A percentile compares a stretch with the other conserved stretches of the same genome.
Evolutionary conservation across 352 stramenopile genomes (phyloP).

Genomic region (Thraustochytrium striatum): DNA sequence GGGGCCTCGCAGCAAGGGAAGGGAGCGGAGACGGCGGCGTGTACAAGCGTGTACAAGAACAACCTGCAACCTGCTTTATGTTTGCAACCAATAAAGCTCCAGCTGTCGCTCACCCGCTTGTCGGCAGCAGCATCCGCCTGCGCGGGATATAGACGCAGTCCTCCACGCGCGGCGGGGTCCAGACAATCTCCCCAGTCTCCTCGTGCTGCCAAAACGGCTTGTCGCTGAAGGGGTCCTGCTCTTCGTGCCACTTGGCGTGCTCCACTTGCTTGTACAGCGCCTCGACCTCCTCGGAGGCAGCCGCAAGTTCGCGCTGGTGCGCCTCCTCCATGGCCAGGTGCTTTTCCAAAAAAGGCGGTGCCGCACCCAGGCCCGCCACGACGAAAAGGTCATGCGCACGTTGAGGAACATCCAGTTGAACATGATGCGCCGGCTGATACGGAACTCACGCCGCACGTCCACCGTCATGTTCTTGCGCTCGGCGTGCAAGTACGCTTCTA

Average conservation of each 20-base stretch:
- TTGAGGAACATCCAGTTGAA: slow-evolving; percentile 45
- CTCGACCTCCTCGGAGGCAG: slow-evolving; percentile 4
- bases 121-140: not conserved
- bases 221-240: slow-evolving; percentile 39
- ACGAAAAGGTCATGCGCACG: slow-evolving; percentile 45
- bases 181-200: slow-evolving; percentile 6
- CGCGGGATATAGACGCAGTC: slow-evolving; percentile 42
- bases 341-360: slow-evolving; percentile 24
- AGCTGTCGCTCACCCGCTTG: too few relatives aligned
- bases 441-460: slow-evolving; percentile 14
- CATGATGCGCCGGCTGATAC: slow-evolving; percentile 41
- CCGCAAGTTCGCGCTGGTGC: slow-evolving; percentile 6
- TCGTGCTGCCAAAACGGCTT: slow-evolving; percentile 25
- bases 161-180: not conserved
- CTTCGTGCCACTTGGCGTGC: slow-evolving; percentile 21
- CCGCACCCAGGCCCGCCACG: slow-evolving; percentile 1
- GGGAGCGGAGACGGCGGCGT: too few relatives aligned
- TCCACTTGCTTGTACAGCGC: slow-evolving; percentile 12
- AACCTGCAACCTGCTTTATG: too few relatives aligned
- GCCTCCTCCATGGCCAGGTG: slow-evolving; percentile 34
- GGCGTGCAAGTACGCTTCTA: slow-evolving; percentile 10
- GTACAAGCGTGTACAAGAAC: too few relatives aligned
- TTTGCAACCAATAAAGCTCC: too few relatives aligned
- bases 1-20: too few relatives aligned
- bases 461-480: not conserved